Percentiles rank a stretch among this genome's conserved stretches.
Conservation (phyloP, 2,329 filamentous ascomycete genomes). For the Venturia oleaginea region DNA sequence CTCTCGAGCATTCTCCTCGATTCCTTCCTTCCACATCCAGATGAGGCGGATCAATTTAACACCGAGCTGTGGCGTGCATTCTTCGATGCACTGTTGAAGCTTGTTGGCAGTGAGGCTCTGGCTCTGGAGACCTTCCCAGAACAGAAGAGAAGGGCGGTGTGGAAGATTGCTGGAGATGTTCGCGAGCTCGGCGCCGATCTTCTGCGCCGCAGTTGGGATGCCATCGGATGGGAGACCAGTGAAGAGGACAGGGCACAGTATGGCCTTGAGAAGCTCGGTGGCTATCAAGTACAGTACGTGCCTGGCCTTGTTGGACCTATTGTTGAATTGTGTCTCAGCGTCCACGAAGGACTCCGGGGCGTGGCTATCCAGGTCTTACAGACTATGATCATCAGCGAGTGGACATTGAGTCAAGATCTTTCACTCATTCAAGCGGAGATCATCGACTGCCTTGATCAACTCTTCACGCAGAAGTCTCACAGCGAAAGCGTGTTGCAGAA, state of each 20-base stretch:
- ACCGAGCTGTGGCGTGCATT: slow-evolving; percentile 91
- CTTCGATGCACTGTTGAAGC: slow-evolving; percentile 78
- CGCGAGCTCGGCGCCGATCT: slow-evolving; percentile 84
- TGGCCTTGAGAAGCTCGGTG: slow-evolving; percentile 75
- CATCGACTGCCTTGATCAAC: slow-evolving; percentile 81
- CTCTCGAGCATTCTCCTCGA: slow-evolving; percentile 72
- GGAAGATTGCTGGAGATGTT: slow-evolving; percentile 98
- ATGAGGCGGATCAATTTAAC: slow-evolving; percentile 85
- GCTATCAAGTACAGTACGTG: slow-evolving; percentile 97
- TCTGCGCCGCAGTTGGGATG: slow-evolving; percentile 79
- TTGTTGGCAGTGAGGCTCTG: slow-evolving; percentile 80
- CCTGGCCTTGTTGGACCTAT: slow-evolving; percentile 85
- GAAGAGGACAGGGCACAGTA: slow-evolving; percentile 70
- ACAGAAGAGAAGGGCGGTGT: slow-evolving; percentile 90
- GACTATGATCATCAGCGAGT: slow-evolving; percentile 98
- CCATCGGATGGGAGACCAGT: slow-evolving; percentile 90
- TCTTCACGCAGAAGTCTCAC: slow-evolving; percentile 82
- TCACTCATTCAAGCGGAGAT: slow-evolving; percentile 90
- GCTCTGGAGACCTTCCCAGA: slow-evolving; percentile 94
- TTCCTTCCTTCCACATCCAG: slow-evolving; percentile 75
- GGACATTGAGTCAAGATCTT: slow-evolving; percentile 88
- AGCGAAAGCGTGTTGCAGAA: slow-evolving; percentile 88
- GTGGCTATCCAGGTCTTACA: slow-evolving; percentile 91
- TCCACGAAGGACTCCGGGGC: slow-evolving; percentile 80
- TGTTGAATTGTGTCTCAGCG: slow-evolving; percentile 86